phyloP scores from a whole-genome alignment of 805 yeast genomes.

The Kregervanrija fluxuum region DNA sequence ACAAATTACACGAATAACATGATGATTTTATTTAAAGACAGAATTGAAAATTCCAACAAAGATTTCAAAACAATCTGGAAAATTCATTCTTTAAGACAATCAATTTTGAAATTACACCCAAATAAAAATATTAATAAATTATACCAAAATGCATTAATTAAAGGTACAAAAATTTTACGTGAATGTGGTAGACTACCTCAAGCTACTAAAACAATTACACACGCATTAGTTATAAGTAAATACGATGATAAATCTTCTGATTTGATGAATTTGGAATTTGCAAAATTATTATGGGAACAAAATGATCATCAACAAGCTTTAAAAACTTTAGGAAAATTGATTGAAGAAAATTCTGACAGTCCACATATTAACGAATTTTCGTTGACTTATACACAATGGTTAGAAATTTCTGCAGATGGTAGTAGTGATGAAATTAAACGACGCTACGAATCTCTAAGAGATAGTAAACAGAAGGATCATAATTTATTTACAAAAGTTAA shows the following conservation, averaged over 20 bases:
- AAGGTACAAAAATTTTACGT: conserved; percentile 59
- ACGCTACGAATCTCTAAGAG: conserved; percentile 57
- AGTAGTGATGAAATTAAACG: conserved; percentile 64
- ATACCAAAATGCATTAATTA: conserved; percentile 46
- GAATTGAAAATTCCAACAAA: conserved; percentile 21
- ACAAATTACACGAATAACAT: conserved; percentile 11
- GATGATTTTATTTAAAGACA: conserved; percentile 12
- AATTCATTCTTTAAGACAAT: conserved; percentile 36
- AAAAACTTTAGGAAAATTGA: conserved; percentile 44
- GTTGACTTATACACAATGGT: conserved; percentile 79
- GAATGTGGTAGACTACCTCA: conserved; percentile 62
- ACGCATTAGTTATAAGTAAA: conserved; percentile 43
- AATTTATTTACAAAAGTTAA: conserved; percentile 58
- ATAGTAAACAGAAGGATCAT: conserved; percentile 32
- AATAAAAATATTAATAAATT: conserved; percentile 19
- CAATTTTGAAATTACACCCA: conserved; percentile 27
- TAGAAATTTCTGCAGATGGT: conserved; percentile 78
- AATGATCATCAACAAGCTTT: conserved; percentile 85
- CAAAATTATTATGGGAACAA: conserved; percentile 80
- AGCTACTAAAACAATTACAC: conserved; percentile 60
- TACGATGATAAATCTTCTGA: conserved; percentile 18
- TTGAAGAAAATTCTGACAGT: conserved; percentile 13
- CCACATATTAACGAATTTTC: conserved; percentile 37
- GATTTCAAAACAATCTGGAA: conserved; percentile 40
- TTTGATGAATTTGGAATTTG: conserved; percentile 61